Percentiles rank a stretch among this genome's conserved stretches.
These are phyloP conservation scores for Rhododendron griersonianum DNA, from an alignment of 148 eudicot species.

Conservation along the genomic window DNA sequence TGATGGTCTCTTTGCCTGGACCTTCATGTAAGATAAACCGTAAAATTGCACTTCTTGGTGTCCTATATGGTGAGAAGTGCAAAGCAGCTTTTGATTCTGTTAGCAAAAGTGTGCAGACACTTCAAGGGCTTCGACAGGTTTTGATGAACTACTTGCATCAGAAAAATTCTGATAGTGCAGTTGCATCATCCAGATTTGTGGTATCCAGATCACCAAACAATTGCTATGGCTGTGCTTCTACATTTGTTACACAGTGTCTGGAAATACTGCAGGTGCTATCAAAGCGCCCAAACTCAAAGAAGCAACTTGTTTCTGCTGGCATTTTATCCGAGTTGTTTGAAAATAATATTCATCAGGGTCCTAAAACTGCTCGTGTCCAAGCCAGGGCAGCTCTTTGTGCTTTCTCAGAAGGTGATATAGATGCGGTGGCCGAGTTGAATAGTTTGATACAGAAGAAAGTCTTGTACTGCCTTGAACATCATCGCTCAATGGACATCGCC, in stretches of 20 bases:
- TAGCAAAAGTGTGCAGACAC: constrained; percentile 99
- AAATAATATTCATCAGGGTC: constrained; percentile 96
- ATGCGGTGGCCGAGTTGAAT: constrained; percentile 90
- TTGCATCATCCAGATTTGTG: constrained; percentile 69
- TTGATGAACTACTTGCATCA: constrained; percentile 91
- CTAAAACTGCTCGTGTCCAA: constrained; percentile 91
- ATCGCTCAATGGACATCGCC: constrained; percentile 97
- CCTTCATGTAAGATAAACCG: constrained; percentile 97
- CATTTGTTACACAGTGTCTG: constrained; percentile 90
- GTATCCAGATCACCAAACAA: constrained; percentile 83
- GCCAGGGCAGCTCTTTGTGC: constrained; percentile 98
- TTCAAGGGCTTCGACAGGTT: constrained; percentile 98
- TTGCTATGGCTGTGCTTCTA: constrained; percentile 98
- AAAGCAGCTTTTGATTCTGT: constrained; percentile 99
- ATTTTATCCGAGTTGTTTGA: constrained; percentile 94
- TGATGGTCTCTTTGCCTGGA: constrained; percentile 99
- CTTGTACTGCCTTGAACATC: constrained; percentile 93
- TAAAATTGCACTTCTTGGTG: constrained; percentile 98
- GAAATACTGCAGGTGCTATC: constrained; percentile 93
- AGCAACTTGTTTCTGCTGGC: constrained; percentile 89
- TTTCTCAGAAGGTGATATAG: constrained; percentile 87
- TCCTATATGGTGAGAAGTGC: constrained; percentile 98
- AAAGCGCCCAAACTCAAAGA: constrained; percentile 83
- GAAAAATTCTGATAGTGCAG: constrained; percentile 53
- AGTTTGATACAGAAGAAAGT: constrained; percentile 88